A percentile compares a stretch with the other conserved stretches of the same genome.
Evolutionary conservation across 163 green algal species (phyloP).

Genomic region (Scenedesmus sp.): DNA sequence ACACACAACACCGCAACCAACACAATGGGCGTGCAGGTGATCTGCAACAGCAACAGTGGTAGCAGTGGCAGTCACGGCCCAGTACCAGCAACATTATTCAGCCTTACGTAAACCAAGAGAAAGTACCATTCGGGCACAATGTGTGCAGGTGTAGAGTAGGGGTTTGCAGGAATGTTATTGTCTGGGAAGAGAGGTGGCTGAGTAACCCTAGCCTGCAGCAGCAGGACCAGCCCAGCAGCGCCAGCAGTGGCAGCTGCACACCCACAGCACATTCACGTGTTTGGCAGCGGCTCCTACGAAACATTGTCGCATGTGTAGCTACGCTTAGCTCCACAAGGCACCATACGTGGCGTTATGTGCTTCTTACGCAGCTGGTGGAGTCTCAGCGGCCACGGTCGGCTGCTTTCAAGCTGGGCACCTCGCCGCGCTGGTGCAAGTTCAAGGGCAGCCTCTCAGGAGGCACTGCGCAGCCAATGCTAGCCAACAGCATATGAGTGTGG

Average conservation of each 20-base stretch:
- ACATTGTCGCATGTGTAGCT: no score
- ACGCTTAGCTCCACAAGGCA: no score
- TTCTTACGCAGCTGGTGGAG: not conserved
- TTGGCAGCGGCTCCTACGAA: no score
- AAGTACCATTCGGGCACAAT: no score
- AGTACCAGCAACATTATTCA: not conserved
- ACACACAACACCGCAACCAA: not conserved
- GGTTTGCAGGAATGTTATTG: not conserved
- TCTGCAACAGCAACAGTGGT: not conserved
- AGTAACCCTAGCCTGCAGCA: not conserved
- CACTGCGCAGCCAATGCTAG: not conserved
- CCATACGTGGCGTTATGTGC: not conserved
- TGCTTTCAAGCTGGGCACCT: constrained; percentile 26
- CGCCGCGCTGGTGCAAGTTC: constrained; percentile 1
- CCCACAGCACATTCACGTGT: no score
- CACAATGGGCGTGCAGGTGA: constrained; percentile 25
- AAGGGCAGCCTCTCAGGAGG: not conserved
- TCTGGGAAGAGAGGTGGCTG: no score
- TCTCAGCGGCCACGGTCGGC: not conserved
- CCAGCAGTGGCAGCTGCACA: not conserved
- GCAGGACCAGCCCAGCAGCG: not conserved
- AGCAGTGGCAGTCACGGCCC: not conserved
- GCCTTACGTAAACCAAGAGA: no score
- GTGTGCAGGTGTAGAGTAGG: not conserved
- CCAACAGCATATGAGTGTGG: not conserved